Evolutionary conservation across 75 land plant species (phyloP), one percentile per base, ranked within the genome.

Genomic region (Cupressus sempervirens): DNA sequence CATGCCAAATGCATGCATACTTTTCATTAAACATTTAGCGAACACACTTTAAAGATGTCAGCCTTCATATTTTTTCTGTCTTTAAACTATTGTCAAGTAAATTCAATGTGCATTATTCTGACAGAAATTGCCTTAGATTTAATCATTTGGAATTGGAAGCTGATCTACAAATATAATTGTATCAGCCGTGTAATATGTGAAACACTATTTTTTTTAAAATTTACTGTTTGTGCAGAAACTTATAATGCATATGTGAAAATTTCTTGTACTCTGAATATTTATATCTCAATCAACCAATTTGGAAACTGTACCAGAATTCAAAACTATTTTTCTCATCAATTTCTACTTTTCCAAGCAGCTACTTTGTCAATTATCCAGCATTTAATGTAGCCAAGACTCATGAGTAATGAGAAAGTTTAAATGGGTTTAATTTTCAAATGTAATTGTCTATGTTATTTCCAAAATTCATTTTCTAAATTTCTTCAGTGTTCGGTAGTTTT

Each of bases 121-220:
- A 20, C 45, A 20, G 26, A 40, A 76, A 40, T 23, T 40, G 40
- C 35, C 79, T n/a, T 38, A 38, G 18, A 40, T 76, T 36, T 16
- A 18, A 18, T 76, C 79, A 38, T 38, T 76, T 38, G 38, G 79
- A 76, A 76, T 76, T 40, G 79, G 79, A 40, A 40, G 43, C 79
- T 76, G 79, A 40, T 36, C 38, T 38, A 38, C 26, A 36, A 76
- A 76, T 7, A 38, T 38, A 76, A 76, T 41, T 79, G 81, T 45
- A 43, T 23, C 30, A 45, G 12, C 11, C n/a, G 26, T 79, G 29
- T 79, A 45, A 43, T 77, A 41, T 75, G 75, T 72, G 35, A 32
- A 30, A 30, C 12, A 34, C 34, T 73, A 76, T 40, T n/a, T 38
- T 76, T 18, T 40, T 79, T 26, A 14, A 72, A 70, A 23, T 16